Conservation (phyloP, 1,284 basidiomycete species). For the Volvariella volvacea region DNA sequence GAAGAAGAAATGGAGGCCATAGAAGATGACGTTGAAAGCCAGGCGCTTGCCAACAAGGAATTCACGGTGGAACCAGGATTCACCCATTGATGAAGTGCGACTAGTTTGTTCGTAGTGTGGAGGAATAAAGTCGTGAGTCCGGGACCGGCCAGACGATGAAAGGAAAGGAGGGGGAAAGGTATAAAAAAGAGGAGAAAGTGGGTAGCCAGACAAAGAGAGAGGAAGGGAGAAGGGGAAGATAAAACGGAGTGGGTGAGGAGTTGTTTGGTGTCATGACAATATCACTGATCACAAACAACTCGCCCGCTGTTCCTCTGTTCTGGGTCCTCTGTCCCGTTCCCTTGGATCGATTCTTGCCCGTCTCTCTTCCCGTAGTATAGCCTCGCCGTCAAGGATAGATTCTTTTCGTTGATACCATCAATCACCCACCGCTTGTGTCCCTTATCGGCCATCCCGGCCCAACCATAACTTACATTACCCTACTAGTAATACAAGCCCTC, state of each 20-base stretch:
- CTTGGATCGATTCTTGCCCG: too few species aligned
- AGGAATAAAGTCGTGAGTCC: slow-evolving; percentile 17
- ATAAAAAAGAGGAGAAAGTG: slow-evolving; percentile 18
- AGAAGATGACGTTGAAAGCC: slow-evolving; percentile 71
- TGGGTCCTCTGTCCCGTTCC: not conserved
- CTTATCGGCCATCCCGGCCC: too few species aligned
- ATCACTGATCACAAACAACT: not conserved
- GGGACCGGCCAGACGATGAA: slow-evolving; percentile 46
- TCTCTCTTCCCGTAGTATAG: too few species aligned
- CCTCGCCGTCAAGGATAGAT: too few species aligned
- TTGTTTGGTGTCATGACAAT: slow-evolving; percentile 9
- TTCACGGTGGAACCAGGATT: slow-evolving; percentile 67
- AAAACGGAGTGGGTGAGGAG: slow-evolving; percentile 14
- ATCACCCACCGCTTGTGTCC: too few species aligned
- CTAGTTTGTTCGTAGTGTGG: slow-evolving; percentile 16
- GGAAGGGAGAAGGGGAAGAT: slow-evolving; percentile 17
- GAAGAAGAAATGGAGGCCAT: slow-evolving; percentile 61
- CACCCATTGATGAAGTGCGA: slow-evolving; percentile 39
- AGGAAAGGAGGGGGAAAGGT: slow-evolving; percentile 20
- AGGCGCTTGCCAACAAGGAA: slow-evolving; percentile 57
- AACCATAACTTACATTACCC: too few species aligned
- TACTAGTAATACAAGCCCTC: slow-evolving; percentile 5
- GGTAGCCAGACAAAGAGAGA: slow-evolving; percentile 22
- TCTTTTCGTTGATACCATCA: slow-evolving; percentile 15
- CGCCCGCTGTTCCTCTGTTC: not conserved